Evolutionary conservation across 257 asterid species (phyloP), one percentile per base, ranked within the genome.

Genomic region (Przewalskia tangutica): DNA sequence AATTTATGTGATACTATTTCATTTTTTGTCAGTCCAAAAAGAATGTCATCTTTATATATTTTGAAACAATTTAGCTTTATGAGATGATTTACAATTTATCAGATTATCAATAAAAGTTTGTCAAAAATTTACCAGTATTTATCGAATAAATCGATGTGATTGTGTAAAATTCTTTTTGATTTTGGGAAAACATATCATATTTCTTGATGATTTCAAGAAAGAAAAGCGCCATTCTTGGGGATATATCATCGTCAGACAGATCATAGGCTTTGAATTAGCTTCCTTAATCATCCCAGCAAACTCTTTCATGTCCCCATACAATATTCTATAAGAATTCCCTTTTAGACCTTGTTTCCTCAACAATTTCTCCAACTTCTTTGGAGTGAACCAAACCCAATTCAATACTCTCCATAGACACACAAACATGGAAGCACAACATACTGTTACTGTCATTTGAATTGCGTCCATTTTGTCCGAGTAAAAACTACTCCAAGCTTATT

Each of bases 251-350:
- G 14, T 82, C 80, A 10, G 64, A 54, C 46, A 79, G 36, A 44
- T 14, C 46, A 82, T 32, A 17, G 85, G 80, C 59, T 71, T 79
- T 14, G 79, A 82, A 10, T 7, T 13, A 20, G 85, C 84, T 71
- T 82, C 77, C 59, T 32, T 3, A 27, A 36, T 10, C 84, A 79
- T 7, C 53, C 17, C 8, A 4, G 23, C 1, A 8, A 71, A 2
- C 10, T 85, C 85, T 32, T 79, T 85, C 36, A 79, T 53, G 36
- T 82, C 88, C 8, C 88, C 85, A 40, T 50, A 62, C 55, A 89
- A 54, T 1, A 88, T 4, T 68, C 79, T 86, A 81, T 86, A 90
- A 2, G 85, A 38, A 55, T 83, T 86, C 2, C 91, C 93, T 6
- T 20, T 78, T 50, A 87, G 70, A 11, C 93, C 90, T 38, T 85